phyloP scores from a whole-genome alignment of 2,329 filamentous ascomycete species.

The Fusarium circinatum region DNA sequence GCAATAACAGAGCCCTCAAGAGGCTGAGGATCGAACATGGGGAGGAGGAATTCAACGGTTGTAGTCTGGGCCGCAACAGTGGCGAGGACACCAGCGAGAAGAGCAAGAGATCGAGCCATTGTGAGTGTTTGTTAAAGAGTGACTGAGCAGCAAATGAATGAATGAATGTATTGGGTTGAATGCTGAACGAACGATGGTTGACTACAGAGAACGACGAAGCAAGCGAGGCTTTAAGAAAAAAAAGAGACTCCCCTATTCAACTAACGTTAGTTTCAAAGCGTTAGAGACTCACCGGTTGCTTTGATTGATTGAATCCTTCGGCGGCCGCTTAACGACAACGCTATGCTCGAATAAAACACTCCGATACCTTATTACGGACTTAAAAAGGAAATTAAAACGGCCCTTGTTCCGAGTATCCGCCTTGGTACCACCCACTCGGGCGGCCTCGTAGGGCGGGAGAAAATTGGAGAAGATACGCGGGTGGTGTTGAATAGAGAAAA shows the following conservation, averaged over 20 bases:
- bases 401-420: conserved; percentile 12
- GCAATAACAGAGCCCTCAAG: conserved; percentile 47
- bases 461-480: background rate
- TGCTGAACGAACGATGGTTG: conserved; percentile 1
- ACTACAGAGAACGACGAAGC: background rate
- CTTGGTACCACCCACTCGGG: conserved; percentile 1
- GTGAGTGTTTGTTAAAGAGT: conserved; percentile 10
- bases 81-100: conserved; percentile 39
- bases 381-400: conserved; percentile 20
- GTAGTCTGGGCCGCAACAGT: conserved; percentile 42
- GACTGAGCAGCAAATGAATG: conserved; percentile 27
- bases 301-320: conserved; percentile 27
- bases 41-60: conserved; percentile 45
- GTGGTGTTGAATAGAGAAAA: background rate
- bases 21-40: conserved; percentile 33
- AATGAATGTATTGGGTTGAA: conserved; percentile 30
- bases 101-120: conserved; percentile 43
- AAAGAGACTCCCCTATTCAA: conserved; percentile 10
- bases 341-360: conserved; percentile 20
- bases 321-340: conserved; percentile 14
- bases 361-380: conserved; percentile 4
- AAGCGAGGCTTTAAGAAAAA: background rate
- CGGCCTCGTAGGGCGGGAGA: conserved; percentile 7
- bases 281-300: background rate
- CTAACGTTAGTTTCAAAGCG: background rate